Conservation (phyloP, 441 rosid genomes). For the Theobroma grandiflorum region DNA sequence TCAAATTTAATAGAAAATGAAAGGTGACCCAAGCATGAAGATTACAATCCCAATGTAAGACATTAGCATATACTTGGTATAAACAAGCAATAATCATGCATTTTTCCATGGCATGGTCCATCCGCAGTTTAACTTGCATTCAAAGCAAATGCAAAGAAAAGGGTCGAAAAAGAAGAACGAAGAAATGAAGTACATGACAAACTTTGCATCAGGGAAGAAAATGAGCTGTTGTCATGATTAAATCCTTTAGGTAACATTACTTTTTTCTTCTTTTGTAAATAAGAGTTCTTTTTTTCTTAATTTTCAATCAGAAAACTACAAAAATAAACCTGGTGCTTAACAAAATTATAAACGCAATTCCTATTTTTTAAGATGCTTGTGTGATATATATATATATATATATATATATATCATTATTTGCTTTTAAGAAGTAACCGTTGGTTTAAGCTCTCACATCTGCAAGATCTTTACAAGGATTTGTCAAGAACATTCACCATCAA, state of each 20-base stretch:
- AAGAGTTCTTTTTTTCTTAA: too few relatives aligned
- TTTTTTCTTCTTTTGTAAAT: background rate
- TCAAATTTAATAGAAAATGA: background rate
- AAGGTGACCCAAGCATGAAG: too few relatives aligned
- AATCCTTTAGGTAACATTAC: background rate
- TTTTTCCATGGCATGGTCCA: background rate
- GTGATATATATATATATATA: background rate
- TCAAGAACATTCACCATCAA: too few relatives aligned
- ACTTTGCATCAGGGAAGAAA: too few relatives aligned
- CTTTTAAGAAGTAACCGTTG: background rate
- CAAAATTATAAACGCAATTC: background rate
- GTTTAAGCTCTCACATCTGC: background rate
- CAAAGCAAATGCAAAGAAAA: background rate
- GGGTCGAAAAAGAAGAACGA: too few relatives aligned
- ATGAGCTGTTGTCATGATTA: background rate
- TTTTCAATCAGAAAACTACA: background rate
- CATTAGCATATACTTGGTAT: background rate
- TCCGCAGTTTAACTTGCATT: constrained; percentile 10
- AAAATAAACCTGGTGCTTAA: background rate
- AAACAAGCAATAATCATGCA: constrained; percentile 13
- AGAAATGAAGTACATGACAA: too few relatives aligned
- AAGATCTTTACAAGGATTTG: too few relatives aligned
- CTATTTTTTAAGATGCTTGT: background rate
- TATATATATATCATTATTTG: background rate
- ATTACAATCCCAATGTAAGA: too few relatives aligned